phyloP scores from a whole-genome alignment of 495 filamentous ascomycete species.

The Neurospora intermedia region DNA sequence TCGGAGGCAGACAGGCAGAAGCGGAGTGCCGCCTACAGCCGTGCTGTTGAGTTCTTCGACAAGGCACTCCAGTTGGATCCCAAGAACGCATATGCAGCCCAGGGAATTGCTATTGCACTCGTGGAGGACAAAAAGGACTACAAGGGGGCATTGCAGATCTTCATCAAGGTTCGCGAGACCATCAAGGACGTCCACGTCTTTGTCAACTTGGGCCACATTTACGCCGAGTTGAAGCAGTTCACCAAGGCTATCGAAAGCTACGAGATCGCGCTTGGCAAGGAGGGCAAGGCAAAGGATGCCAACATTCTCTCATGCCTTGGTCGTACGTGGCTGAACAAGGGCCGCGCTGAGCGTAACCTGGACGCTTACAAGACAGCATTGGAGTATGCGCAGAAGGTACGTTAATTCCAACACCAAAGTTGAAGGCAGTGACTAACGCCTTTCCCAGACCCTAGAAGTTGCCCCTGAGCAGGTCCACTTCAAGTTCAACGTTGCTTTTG shows the following conservation, averaged over 20 bases:
- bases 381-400: constrained; percentile 70
- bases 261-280: constrained; percentile 77
- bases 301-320: constrained; percentile 83
- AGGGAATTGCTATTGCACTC: constrained; percentile 88
- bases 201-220: constrained; percentile 87
- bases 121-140: constrained; percentile 88
- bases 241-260: constrained; percentile 87
- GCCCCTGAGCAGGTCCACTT: constrained; percentile 79
- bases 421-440: constrained; percentile 14
- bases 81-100: constrained; percentile 89
- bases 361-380: constrained; percentile 75
- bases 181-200: constrained; percentile 77
- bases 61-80: constrained; percentile 89
- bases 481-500: constrained; percentile 96
- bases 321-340: constrained; percentile 84
- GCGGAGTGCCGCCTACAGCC: constrained; percentile 71
- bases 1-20: constrained; percentile 84
- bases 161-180: constrained; percentile 80
- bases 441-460: constrained; percentile 53
- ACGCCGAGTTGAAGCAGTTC: constrained; percentile 79
- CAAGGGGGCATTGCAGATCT: constrained; percentile 67
- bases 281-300: constrained; percentile 62
- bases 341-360: constrained; percentile 67
- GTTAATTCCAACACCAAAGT: constrained; percentile 3
- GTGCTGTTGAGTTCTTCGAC: constrained; percentile 95